phyloP scores from a whole-genome alignment of 2,329 filamentous ascomycete genomes.

The Fusarium clavum region DNA sequence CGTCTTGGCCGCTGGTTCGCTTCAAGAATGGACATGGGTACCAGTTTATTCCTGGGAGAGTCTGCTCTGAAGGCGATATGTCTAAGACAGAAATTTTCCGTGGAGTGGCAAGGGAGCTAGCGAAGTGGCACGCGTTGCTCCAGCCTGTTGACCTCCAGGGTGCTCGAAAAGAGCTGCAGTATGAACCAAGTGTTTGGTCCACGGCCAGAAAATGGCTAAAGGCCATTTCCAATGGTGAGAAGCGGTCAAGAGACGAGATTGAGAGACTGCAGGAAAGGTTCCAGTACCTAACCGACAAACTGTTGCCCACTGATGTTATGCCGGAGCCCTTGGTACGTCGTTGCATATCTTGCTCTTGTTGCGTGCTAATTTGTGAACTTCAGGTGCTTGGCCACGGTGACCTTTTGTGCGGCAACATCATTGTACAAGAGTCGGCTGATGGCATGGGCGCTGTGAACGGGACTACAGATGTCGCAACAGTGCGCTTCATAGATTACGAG shows the following conservation, averaged over 20 bases:
- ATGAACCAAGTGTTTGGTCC: slow-evolving; percentile 35
- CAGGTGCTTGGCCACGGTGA: slow-evolving; percentile 42
- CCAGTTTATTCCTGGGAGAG: slow-evolving; percentile 27
- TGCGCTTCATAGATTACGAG: slow-evolving; percentile 44
- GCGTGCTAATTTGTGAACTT: not conserved
- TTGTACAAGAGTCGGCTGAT: slow-evolving; percentile 26
- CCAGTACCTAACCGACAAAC: slow-evolving; percentile 21
- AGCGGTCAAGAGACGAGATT: slow-evolving; percentile 8
- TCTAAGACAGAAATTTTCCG: slow-evolving; percentile 27
- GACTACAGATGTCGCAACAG: slow-evolving; percentile 14
- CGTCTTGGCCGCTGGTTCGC: slow-evolving; percentile 33
- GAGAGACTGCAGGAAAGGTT: slow-evolving; percentile 24
- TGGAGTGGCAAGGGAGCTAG: slow-evolving; percentile 38
- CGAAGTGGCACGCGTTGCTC: slow-evolving; percentile 33
- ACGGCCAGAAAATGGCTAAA: slow-evolving; percentile 41
- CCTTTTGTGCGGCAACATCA: slow-evolving; percentile 40
- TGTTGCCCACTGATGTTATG: slow-evolving; percentile 15
- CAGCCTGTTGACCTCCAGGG: not conserved
- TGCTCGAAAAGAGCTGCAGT: slow-evolving; percentile 1
- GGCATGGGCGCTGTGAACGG: not conserved
- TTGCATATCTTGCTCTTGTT: not conserved
- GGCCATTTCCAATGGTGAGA: slow-evolving; percentile 18
- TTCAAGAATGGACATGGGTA: slow-evolving; percentile 40
- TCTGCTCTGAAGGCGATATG: slow-evolving; percentile 33
- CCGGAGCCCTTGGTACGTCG: slow-evolving; percentile 34